Base-by-base conservation (phyloP, 129 eudicot species). In the Pulicaria dysenterica region DNA sequence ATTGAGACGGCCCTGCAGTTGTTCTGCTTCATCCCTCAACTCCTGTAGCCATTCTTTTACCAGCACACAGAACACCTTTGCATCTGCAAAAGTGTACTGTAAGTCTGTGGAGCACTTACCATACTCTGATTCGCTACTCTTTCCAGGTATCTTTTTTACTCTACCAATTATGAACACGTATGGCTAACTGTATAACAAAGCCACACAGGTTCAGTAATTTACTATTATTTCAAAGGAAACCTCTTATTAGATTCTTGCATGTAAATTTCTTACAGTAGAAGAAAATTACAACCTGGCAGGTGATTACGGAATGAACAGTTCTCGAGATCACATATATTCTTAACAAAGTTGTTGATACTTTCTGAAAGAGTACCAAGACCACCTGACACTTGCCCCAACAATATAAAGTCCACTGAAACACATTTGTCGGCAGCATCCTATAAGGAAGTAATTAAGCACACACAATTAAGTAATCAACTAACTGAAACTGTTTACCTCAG, bases 381-480 rank as follows among this genome's bases (percentile, higher is more conserved):
- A 75, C 77, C 79, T 53, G 85, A 75, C 58, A 67, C 69, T 76
- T 83, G 88, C 84, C 85, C 90, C 76, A 94, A 75, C 58, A 94
- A 81, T 58, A 86, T 40, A 74, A 91, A 86, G 69, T 91, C 91
- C 78, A 91, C 89, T 46, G 87, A 76, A 55, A 91, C 83, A 81
- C 91, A 86, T 80, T 79, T 94, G 44, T 88, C 91, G 62, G 91
- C 97, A 37, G 97, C 99, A 37, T 87, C 96, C 84, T 80, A 40
- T 58, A 71, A 59, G 70, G 50, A 74, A 78, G 80, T 15, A 40
- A 54, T 50, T 24, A 67, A 71, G 7, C 58, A 44, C 17, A 24
- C 45, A 45, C 34, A 68, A 42, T 13, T 36, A 37, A 71, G 4
- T 17, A 68, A 42, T 13, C 17, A 37, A 71, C 4, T 17, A 60